Base-by-base conservation (phyloP, 495 filamentous ascomycete genomes). In the Bathelium albidoporum region DNA sequence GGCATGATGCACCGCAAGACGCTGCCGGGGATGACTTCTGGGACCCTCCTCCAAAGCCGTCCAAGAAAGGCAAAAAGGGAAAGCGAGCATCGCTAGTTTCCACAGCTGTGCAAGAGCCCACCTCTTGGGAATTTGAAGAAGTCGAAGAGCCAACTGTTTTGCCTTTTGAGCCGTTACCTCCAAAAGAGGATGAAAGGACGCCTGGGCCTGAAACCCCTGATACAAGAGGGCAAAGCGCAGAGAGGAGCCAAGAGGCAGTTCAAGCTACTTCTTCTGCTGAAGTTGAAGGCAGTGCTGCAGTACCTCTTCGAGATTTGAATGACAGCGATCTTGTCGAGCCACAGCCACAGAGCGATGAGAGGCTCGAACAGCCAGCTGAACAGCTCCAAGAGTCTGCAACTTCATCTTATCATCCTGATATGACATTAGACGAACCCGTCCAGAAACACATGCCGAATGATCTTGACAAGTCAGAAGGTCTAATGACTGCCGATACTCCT, bases 61-160 rank as follows among this genome's bases (percentile, higher is more conserved):
- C 18, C 60, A 62, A 62, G 39, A 62, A 65, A 31, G 63, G 53
- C 18, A 73, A 71, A 63, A 70, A 70, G 55, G 65, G 45, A 10
- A 70, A 63, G 41, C 49, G 61, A n/a, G n/a, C 58, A 16, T 55
- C 49, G 24, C 24, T 28, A 16, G 2, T 16, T 55, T 55, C 49
- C 10, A 55, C 49, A 1, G 22, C 24, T 28, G 16, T 9, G 24
- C 22, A 55, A 9, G 22, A 29, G 16, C 24, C 49, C 12, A 16
- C 49, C 29, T 11, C 49, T 16, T 10, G 5, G 29, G 22, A 55
- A 9, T 16, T 55, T 28, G 49, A 55, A 5, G 22, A 10, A 11
- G 29, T 2, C 49, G 5, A 29, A 55, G 49, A 20, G 29, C 49
- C 49, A 29, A 43, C 36, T 22, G 24, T 12, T 32, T 7, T 26